Percentiles rank a stretch among this genome's conserved stretches.
Evolutionary conservation across 306 rosid species (phyloP).

Genomic region (Vachellia collinsii): DNA sequence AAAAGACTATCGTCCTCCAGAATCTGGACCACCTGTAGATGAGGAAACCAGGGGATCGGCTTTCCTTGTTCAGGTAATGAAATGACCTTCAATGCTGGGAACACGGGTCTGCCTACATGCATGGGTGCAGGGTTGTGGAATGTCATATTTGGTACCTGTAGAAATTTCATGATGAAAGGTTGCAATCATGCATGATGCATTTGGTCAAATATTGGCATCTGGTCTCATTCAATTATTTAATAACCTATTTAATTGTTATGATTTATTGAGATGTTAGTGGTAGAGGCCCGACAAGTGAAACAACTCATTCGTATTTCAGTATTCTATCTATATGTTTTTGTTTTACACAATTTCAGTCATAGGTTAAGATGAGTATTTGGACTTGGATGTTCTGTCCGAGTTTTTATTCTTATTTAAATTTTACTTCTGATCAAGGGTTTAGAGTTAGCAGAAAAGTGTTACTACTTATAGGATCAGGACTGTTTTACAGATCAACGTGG

Average conservation of each 20-base stretch:
- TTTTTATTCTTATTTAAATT: background rate
- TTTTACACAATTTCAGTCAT: background rate
- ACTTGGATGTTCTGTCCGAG: background rate
- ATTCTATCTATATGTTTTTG: background rate
- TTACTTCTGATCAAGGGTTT: background rate
- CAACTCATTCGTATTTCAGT: background rate
- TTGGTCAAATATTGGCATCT: constrained; percentile 27
- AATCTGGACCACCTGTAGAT: constrained; percentile 44
- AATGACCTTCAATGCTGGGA: constrained; percentile 23
- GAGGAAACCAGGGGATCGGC: constrained; percentile 74
- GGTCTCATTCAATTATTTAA: constrained; percentile 28
- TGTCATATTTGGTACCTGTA: constrained; percentile 15
- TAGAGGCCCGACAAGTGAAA: background rate
- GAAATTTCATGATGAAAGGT: background rate
- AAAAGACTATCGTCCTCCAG: constrained; percentile 42
- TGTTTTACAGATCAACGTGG: background rate
- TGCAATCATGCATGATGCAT: constrained; percentile 17
- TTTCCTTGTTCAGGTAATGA: constrained; percentile 79
- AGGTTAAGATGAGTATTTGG: background rate
- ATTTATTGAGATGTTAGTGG: constrained; percentile 26
- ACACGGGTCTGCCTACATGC: constrained; percentile 28
- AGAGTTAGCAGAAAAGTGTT: no score
- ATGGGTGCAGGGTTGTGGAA: constrained; percentile 17
- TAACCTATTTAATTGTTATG: constrained; percentile 9
- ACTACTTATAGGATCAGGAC: background rate